Base-by-base conservation (phyloP, 2,329 filamentous ascomycete genomes). In the Colletotrichum sp. region DNA sequence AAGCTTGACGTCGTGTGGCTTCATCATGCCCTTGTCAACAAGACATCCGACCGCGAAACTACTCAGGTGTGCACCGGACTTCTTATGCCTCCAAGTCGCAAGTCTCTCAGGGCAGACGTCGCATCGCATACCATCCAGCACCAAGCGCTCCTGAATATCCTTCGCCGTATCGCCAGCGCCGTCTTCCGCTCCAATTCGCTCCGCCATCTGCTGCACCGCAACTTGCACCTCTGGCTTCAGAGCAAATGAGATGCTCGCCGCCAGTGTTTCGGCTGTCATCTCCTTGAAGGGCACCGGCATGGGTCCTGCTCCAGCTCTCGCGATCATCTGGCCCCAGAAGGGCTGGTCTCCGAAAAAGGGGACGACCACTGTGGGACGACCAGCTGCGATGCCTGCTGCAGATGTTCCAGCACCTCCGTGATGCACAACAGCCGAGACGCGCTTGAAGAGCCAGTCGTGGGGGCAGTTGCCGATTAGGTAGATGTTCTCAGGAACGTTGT, bases 341-440 rank as follows among this genome's bases (percentile, higher is more conserved):
- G 91, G 90, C 79, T 93, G 92, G 77, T 92, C 92, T 10, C 92
- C 92, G 77, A 93, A 94, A 83, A 93, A 94, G 0, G 92, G 92
- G 0, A 93, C 90, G 26, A 94, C 90, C 81, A 93, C 90, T 1
- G 92, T 93, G 0, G 92, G 92, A 59, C 87, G 89, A 1, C 88
- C 92, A 66, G 87, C 89, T 70, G 90, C 90, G 12, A 93, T 85
- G 2, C 92, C 92, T 21, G 91, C 91, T 3, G 92, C 92, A 2
- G 91, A 93, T 0, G 92, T 93, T 4, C 92, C 92, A 2, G 92
- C 92, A 18, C 92, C 92, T 9, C 92, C 92, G 75, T 93, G 92
- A 77, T 93, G 92, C 0, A 93, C 89, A 0, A 93, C 92, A 3
- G 88, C 90, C 4, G 86, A 85, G 3, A 93, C 91, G 16, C 85